These are phyloP conservation scores for Cercospora sp. DNA, from an alignment of 2,329 filamentous ascomycete species.

Conservation along the genomic window DNA sequence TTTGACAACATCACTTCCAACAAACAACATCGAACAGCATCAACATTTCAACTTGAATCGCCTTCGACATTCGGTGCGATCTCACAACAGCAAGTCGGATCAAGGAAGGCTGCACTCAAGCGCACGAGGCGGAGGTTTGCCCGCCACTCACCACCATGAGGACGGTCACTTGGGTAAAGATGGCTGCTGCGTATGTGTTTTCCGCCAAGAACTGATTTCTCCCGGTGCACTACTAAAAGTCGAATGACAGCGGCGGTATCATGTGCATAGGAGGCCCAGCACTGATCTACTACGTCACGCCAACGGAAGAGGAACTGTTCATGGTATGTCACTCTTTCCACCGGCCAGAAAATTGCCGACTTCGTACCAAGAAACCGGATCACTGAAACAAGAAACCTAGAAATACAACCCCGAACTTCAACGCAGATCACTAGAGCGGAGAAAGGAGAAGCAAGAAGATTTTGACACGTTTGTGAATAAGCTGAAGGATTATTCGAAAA, in stretches of 20 bases:
- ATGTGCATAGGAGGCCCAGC: slow-evolving; percentile 83
- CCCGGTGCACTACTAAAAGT: not conserved
- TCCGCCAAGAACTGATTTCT: not conserved
- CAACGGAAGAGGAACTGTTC: slow-evolving; percentile 90
- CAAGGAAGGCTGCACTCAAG: not conserved
- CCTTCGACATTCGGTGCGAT: not conserved
- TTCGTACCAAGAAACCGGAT: not conserved
- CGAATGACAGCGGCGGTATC: slow-evolving; percentile 60
- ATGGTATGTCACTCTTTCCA: slow-evolving; percentile 44
- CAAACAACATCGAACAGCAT: slow-evolving; percentile 5
- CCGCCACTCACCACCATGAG: slow-evolving; percentile 40
- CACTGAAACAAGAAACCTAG: slow-evolving; percentile 38
- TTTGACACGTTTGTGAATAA: slow-evolving; percentile 84
- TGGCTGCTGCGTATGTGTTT: slow-evolving; percentile 63
- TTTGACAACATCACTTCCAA: slow-evolving; percentile 1
- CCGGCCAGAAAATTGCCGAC: not conserved
- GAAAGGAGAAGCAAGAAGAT: slow-evolving; percentile 74
- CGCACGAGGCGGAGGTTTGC: slow-evolving; percentile 24
- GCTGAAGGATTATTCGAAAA: slow-evolving; percentile 87
- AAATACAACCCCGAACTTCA: slow-evolving; percentile 95
- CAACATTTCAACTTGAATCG: not conserved
- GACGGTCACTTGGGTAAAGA: slow-evolving; percentile 62
- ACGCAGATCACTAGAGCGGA: slow-evolving; percentile 77
- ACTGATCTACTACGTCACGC: slow-evolving; percentile 74
- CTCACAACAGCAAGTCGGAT: no score